Conservation (phyloP, 495 filamentous ascomycete species). For the Tetracladium setigerum region DNA sequence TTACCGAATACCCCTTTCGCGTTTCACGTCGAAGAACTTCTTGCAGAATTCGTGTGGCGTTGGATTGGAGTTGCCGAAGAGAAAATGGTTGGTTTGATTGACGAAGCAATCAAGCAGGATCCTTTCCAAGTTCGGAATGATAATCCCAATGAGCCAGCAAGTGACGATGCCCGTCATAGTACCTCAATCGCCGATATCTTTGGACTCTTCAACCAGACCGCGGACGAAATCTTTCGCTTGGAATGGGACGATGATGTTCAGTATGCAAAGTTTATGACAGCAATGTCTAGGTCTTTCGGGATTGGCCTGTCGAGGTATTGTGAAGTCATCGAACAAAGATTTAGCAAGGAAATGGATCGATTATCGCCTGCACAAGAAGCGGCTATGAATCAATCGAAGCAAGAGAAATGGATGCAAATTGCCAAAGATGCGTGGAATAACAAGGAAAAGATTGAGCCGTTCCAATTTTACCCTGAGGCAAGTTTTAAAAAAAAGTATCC, state of each 20-base stretch:
- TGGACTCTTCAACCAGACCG: slow-evolving; percentile 80
- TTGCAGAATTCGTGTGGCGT: slow-evolving; percentile 90
- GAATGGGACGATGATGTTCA: slow-evolving; percentile 92
- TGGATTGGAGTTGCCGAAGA: slow-evolving; percentile 80
- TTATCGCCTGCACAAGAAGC: slow-evolving; percentile 80
- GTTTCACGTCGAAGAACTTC: slow-evolving; percentile 75
- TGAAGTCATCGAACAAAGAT: slow-evolving; percentile 79
- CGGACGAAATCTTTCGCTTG: slow-evolving; percentile 77
- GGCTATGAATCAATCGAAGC: slow-evolving; percentile 67
- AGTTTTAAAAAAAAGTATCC: slow-evolving; percentile 18
- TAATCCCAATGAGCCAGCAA: slow-evolving; percentile 48
- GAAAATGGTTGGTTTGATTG: slow-evolving; percentile 78
- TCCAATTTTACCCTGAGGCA: slow-evolving; percentile 95
- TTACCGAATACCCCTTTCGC: slow-evolving; percentile 64
- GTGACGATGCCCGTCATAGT: slow-evolving; percentile 84
- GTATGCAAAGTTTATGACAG: slow-evolving; percentile 94
- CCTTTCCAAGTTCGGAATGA: slow-evolving; percentile 62
- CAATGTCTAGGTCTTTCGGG: slow-evolving; percentile 81
- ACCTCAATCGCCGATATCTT: slow-evolving; percentile 92
- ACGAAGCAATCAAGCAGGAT: slow-evolving; percentile 85
- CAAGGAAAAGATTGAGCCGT: slow-evolving; percentile 92
- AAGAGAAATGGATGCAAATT: slow-evolving; percentile 83
- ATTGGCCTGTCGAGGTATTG: slow-evolving; percentile 83
- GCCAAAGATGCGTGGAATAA: slow-evolving; percentile 93
- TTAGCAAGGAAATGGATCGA: slow-evolving; percentile 88